Conservation (phyloP, 2,329 filamentous ascomycete genomes). For the Drechslera avenae region DNA sequence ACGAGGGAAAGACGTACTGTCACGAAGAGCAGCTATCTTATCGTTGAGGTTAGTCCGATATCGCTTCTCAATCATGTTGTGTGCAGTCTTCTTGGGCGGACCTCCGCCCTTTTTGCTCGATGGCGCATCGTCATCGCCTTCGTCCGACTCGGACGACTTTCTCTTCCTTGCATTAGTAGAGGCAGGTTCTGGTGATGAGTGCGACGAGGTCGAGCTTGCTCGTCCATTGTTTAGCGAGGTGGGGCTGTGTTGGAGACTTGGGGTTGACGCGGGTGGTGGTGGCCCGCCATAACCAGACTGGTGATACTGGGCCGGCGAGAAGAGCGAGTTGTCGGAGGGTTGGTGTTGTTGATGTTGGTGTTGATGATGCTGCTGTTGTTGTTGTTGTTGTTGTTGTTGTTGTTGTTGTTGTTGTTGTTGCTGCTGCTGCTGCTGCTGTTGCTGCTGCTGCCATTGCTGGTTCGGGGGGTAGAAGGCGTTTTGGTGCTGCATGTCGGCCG, state of each 20-base stretch:
- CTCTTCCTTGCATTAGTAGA: constrained; percentile 41
- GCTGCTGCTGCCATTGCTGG: constrained; percentile 41
- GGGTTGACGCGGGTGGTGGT: constrained; percentile 38
- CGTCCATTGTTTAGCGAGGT: constrained; percentile 40
- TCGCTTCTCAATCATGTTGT: constrained; percentile 98
- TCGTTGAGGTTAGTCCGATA: constrained; percentile 97
- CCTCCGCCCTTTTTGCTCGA: constrained; percentile 58
- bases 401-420: constrained; percentile 32
- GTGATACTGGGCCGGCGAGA: constrained; percentile 36
- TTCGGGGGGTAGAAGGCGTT: constrained; percentile 40
- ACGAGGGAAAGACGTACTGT: constrained; percentile 58
- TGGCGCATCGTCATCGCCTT: constrained; percentile 63
- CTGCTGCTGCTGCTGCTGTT: constrained; percentile 38
- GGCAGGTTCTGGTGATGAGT: constrained; percentile 65
- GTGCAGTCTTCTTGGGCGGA: constrained; percentile 84
- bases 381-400: constrained; percentile 11
- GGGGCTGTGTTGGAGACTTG: constrained; percentile 48
- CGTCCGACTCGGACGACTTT: constrained; percentile 59
- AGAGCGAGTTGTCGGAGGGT: constrained; percentile 29
- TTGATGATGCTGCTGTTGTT: constrained; percentile 29
- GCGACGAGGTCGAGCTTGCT: constrained; percentile 55
- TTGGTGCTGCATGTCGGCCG: constrained; percentile 32
- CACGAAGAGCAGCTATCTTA: constrained; percentile 89
- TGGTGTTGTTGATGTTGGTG: constrained; percentile 34
- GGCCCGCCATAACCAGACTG: constrained; percentile 29